phyloP scores from a whole-genome alignment of 805 yeast genomes.

The Danielozyma ontarioensis region DNA sequence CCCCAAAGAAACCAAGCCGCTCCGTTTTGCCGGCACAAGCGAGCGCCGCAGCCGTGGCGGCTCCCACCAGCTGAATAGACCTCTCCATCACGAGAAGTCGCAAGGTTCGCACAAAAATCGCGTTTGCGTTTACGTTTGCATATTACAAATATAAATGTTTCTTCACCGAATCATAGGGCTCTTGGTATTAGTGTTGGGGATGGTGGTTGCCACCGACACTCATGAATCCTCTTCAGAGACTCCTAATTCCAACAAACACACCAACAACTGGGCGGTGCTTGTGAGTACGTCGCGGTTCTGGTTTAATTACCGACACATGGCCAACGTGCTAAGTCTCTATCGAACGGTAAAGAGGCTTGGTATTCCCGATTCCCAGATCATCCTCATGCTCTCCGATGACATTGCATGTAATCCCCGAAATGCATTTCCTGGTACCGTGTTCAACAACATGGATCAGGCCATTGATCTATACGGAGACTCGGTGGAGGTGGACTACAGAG shows the following conservation, averaged over 20 bases:
- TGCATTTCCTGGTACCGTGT: constrained; percentile 93
- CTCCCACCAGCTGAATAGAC: too few relatives aligned
- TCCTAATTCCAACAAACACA: constrained; percentile 29
- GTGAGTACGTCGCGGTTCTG: constrained; percentile 96
- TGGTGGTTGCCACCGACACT: too few relatives aligned
- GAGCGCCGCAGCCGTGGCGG: too few relatives aligned
- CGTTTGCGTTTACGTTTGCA: too few relatives aligned
- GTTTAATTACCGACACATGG: constrained; percentile 98
- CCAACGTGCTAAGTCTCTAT: constrained; percentile 89
- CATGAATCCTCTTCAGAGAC: too few relatives aligned
- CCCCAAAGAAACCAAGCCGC: too few relatives aligned
- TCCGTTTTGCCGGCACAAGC: too few relatives aligned
- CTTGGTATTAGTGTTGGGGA: too few relatives aligned
- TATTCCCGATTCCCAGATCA: constrained; percentile 96
- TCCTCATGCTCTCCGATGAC: constrained; percentile 93
- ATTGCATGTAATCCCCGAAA: constrained; percentile 96
- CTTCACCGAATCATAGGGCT: too few relatives aligned
- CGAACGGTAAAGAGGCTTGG: constrained; percentile 94
- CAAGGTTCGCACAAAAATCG: too few relatives aligned
- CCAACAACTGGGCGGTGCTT: constrained; percentile 77
- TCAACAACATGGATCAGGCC: constrained; percentile 87
- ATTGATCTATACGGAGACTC: constrained; percentile 91
- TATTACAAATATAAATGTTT: too few relatives aligned
- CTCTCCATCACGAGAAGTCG: too few relatives aligned
- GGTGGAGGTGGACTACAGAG: constrained; percentile 94